Evolutionary conservation across 441 rosid species (phyloP).

Genomic region (Syzygium syzygioides): DNA sequence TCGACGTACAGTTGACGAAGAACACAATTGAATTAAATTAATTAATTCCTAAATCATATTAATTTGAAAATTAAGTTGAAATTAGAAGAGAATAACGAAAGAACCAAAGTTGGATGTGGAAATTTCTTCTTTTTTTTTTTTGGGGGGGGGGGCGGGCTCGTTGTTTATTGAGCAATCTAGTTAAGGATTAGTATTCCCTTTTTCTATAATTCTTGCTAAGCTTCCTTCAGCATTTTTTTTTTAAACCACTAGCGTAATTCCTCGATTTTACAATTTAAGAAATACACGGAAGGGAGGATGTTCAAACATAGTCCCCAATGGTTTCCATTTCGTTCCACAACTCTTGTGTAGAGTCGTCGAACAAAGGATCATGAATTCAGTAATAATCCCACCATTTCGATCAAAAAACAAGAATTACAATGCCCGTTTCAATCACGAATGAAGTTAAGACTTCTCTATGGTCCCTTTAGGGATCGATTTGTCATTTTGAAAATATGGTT

Average conservation of each 20-base stretch:
- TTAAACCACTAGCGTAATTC: background rate
- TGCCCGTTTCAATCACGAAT: accelerated
- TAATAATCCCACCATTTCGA: background rate
- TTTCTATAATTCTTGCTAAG: background rate
- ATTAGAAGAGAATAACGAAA: background rate
- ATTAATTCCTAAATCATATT: background rate
- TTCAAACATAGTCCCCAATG: background rate
- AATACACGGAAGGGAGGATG: background rate
- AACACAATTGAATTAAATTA: background rate
- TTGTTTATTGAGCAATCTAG: background rate
- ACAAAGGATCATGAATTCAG: background rate
- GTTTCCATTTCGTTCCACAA: background rate
- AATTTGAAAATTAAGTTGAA: background rate
- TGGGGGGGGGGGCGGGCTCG: background rate
- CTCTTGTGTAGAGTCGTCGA: accelerated
- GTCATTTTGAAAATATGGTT: background rate
- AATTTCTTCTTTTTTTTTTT: accelerated
- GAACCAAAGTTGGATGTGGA: background rate
- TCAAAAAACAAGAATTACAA: background rate
- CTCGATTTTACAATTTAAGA: background rate
- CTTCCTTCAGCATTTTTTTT: background rate
- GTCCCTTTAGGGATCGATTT: background rate
- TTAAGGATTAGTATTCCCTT: background rate
- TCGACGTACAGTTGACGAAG: background rate
- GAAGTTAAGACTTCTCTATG: background rate